Percentiles rank a stretch among this genome's conserved stretches.
Evolutionary conservation across 2,329 filamentous ascomycete species (phyloP).

Genomic region (Penicillium sp.): DNA sequence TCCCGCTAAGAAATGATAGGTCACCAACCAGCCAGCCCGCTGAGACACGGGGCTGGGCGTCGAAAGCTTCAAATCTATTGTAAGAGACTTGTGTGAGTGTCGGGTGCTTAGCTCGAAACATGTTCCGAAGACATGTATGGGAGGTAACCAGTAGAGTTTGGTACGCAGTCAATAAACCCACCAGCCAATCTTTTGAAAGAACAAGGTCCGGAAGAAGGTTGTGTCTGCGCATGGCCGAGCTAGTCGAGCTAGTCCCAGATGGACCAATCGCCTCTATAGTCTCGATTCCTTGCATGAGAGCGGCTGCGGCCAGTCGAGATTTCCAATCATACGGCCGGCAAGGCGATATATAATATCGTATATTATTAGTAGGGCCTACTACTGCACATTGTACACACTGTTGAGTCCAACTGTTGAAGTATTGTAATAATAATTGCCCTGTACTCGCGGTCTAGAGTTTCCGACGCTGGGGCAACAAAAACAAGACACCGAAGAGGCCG

Average conservation of each 20-base stretch:
- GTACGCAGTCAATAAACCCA: background rate
- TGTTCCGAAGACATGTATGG: background rate
- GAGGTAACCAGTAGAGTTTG: background rate
- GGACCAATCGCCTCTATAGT: conserved; percentile 22
- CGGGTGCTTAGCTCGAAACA: conserved; percentile 7
- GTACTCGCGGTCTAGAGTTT: background rate
- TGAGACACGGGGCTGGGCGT: conserved; percentile 2
- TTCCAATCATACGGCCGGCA: conserved; percentile 2
- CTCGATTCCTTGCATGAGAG: conserved; percentile 25
- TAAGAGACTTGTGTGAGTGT: background rate
- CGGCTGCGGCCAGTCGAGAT: background rate
- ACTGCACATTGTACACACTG: background rate
- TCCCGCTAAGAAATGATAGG: conserved; percentile 7
- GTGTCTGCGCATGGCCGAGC: conserved; percentile 3
- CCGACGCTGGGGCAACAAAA: background rate
- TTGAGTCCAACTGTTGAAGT: background rate
- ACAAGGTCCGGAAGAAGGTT: conserved; percentile 6
- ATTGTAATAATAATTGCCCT: no score
- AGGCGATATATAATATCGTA: background rate
- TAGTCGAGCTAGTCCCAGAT: conserved; percentile 10
- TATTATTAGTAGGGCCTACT: background rate
- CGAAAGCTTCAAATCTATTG: background rate
- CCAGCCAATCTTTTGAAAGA: background rate
- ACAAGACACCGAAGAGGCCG: background rate
- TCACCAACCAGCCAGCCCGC: background rate